Percentiles rank a stretch among this genome's conserved stretches.
phyloP scores from a whole-genome alignment of 495 filamentous ascomycete species.

The Penicillium soppii region DNA sequence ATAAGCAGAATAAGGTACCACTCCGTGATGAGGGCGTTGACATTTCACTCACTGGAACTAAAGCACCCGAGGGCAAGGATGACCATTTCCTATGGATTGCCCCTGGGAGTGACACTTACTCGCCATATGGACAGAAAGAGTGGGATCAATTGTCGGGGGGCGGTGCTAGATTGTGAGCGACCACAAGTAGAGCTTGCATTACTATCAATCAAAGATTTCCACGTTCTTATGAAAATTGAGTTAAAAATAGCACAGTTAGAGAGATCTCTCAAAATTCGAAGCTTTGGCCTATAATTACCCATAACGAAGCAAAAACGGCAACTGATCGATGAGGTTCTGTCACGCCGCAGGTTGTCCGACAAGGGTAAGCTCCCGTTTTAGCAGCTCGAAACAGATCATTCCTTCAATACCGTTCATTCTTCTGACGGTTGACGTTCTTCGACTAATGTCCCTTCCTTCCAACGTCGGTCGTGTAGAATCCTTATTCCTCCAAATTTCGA shows the following conservation, averaged over 20 bases:
- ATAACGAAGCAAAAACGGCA: no score
- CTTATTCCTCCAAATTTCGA: neutral
- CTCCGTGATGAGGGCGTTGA: slow-evolving; percentile 71
- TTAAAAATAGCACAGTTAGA: no score
- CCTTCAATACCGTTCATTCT: neutral
- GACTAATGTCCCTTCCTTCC: no score
- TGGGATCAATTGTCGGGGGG: slow-evolving; percentile 55
- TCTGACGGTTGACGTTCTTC: neutral
- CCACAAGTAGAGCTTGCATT: neutral
- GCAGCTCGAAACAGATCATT: neutral
- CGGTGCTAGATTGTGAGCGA: slow-evolving; percentile 47
- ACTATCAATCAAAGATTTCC: no score
- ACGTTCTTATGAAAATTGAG: no score
- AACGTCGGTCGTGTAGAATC: neutral
- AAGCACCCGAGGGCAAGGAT: slow-evolving; percentile 48
- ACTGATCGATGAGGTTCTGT: no score
- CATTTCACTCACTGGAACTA: slow-evolving; percentile 46
- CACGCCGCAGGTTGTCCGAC: no score
- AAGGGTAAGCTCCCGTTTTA: no score
- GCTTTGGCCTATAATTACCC: no score
- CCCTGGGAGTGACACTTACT: slow-evolving; percentile 52
- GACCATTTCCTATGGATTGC: slow-evolving; percentile 56
- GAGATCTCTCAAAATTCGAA: no score
- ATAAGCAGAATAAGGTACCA: slow-evolving; percentile 81
- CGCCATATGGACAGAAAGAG: slow-evolving; percentile 55